A percentile compares a stretch with the other conserved stretches of the same genome.
phyloP scores from a whole-genome alignment of 2,329 filamentous ascomycete species.

The Nemania sp. region DNA sequence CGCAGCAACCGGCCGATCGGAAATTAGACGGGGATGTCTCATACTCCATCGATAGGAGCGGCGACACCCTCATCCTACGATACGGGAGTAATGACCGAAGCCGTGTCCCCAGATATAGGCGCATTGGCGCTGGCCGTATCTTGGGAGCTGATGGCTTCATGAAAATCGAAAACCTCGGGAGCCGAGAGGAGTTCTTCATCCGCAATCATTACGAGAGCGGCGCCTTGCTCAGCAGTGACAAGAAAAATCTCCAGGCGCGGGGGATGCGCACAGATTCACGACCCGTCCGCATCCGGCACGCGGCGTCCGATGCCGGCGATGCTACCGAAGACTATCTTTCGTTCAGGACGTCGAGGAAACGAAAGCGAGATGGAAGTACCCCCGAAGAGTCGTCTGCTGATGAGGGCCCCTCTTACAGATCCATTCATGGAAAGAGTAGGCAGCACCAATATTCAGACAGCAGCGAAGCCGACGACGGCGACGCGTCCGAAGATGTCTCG shows the following conservation, averaged over 20 bases:
- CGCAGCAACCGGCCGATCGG: constrained; percentile 21
- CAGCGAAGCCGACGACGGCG: constrained; percentile 55
- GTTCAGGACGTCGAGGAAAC: constrained; percentile 49
- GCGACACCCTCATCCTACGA: constrained; percentile 74
- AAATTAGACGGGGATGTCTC: constrained; percentile 36
- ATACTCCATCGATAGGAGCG: constrained; percentile 72
- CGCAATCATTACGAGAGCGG: constrained; percentile 50
- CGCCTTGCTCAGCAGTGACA: constrained; percentile 48
- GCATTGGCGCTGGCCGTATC: constrained; percentile 69
- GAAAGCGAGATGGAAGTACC: constrained; percentile 42
- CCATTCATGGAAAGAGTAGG: constrained; percentile 68
- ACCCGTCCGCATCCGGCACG: constrained; percentile 47
- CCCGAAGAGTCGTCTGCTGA: constrained; percentile 48
- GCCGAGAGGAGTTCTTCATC: constrained; percentile 59
- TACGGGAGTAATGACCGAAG: constrained; percentile 78
- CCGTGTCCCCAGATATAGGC: constrained; percentile 71
- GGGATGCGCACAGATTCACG: constrained; percentile 45
- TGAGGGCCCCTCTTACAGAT: constrained; percentile 64
- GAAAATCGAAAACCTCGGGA: constrained; percentile 69
- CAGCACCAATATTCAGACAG: constrained; percentile 51
- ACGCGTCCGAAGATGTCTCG: constrained; percentile 45
- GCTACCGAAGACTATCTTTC: constrained; percentile 54
- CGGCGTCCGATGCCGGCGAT: constrained; percentile 30
- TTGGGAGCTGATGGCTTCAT: constrained; percentile 66
- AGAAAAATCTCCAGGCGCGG: constrained; percentile 54